These are phyloP conservation scores for Eucalyptus tenuipes DNA, from an alignment of 345 rosid species.

Conservation along the genomic window DNA sequence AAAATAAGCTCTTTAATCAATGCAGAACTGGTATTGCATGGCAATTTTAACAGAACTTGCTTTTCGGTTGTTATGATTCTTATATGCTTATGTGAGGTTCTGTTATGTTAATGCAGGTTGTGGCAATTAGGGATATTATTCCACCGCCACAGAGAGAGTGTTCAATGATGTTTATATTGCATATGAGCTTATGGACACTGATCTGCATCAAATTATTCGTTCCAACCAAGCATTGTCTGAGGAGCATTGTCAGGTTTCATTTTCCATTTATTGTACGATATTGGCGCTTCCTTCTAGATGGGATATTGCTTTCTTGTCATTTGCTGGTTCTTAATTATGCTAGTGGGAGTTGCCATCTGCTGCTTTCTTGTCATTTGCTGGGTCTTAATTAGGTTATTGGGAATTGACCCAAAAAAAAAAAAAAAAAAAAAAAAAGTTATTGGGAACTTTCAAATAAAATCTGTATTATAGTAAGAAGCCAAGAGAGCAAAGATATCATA, in stretches of 20 bases:
- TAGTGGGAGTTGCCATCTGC: background rate
- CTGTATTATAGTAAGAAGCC: background rate
- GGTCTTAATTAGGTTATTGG: background rate
- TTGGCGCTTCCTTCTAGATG: background rate
- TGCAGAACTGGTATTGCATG: background rate
- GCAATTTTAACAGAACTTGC: background rate
- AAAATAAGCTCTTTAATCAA: background rate
- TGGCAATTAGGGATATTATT: slow-evolving; percentile 82
- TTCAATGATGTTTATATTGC: slow-evolving; percentile 87
- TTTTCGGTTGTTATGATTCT: background rate
- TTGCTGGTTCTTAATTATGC: background rate
- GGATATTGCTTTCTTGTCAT: background rate
- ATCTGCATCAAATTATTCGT: slow-evolving; percentile 49
- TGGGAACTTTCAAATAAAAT: background rate
- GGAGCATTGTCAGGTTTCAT: slow-evolving; percentile 69
- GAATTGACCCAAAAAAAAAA: background rate
- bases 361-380: background rate
- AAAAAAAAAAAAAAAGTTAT: background rate
- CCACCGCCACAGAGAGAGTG: slow-evolving; percentile 58
- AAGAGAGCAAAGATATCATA: background rate
- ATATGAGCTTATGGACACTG: slow-evolving; percentile 73
- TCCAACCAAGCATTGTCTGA: slow-evolving; percentile 46
- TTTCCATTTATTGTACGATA: background rate
- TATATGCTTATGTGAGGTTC: background rate
- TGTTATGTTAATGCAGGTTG: slow-evolving; percentile 41